phyloP scores from a whole-genome alignment of 495 filamentous ascomycete genomes.

The Penicillium pulvis region DNA sequence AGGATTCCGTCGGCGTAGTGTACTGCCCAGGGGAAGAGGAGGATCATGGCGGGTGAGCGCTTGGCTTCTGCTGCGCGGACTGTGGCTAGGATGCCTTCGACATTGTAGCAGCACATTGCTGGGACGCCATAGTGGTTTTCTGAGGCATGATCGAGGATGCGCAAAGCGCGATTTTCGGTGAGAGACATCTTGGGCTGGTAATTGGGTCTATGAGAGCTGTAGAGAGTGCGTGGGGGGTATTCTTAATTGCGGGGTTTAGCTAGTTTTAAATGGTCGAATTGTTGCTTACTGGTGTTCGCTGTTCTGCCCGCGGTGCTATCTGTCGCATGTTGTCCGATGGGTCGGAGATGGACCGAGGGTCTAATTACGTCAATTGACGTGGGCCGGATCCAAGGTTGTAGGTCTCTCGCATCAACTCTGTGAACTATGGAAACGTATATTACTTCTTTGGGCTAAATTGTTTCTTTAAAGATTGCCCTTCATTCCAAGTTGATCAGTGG shows the following conservation, averaged over 20 bases:
- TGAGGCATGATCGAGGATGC: constrained; percentile 68
- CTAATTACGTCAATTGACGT: constrained; percentile 6
- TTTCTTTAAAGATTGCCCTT: too few relatives aligned
- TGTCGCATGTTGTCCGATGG: constrained; percentile 20
- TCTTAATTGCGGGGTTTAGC: not conserved
- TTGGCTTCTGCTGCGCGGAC: constrained; percentile 77
- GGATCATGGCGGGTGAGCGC: constrained; percentile 74
- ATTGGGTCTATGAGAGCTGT: not conserved
- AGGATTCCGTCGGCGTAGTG: constrained; percentile 66
- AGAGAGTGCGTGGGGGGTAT: constrained; percentile 1
- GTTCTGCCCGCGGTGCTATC: constrained; percentile 9
- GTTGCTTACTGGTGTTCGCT: constrained; percentile 5
- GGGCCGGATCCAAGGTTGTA: not conserved
- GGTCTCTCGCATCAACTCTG: too few relatives aligned
- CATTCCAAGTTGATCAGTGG: too few relatives aligned
- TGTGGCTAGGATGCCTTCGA: constrained; percentile 78
- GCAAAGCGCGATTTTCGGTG: constrained; percentile 65
- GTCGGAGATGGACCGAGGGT: constrained; percentile 18
- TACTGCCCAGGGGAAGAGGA: constrained; percentile 86
- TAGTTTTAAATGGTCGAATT: not conserved
- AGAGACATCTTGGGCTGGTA: constrained; percentile 42
- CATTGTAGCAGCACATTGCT: constrained; percentile 84
- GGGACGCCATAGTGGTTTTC: constrained; percentile 46
- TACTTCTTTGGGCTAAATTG: not conserved
- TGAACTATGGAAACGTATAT: not conserved